Conservation (phyloP, 768 basidiomycete species). For the Sistotremastrum niveocremeum region DNA sequence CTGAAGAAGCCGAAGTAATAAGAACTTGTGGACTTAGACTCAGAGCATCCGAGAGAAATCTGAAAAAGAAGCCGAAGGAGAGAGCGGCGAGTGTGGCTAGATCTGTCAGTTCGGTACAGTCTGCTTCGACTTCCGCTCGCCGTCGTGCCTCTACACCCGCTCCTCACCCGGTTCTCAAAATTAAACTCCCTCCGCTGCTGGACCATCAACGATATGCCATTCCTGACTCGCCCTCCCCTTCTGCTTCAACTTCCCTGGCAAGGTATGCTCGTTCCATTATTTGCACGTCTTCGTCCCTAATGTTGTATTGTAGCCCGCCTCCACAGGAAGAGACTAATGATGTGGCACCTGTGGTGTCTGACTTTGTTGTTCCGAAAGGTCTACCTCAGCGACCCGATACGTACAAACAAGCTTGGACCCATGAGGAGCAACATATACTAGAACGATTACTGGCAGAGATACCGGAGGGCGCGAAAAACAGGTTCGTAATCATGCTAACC, state of each 20-base stretch:
- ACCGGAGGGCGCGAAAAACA: constrained; percentile 61
- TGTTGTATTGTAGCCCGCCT: neutral
- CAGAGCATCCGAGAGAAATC: no score
- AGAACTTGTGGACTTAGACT: no score
- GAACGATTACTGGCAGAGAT: constrained; percentile 64
- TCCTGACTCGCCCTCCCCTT: neutral
- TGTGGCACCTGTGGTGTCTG: no score
- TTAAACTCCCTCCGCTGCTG: no score
- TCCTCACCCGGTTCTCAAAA: no score
- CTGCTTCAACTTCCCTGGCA: neutral
- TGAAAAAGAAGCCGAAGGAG: no score
- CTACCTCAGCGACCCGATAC: constrained; percentile 41
- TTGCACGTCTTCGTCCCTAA: no score
- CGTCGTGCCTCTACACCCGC: constrained; percentile 37
- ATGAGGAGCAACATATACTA: constrained; percentile 62
- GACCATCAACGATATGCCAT: no score
- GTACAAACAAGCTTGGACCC: constrained; percentile 73
- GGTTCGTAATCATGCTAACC: constrained; percentile 29
- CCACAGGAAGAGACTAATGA: constrained; percentile 14
- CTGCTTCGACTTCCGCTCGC: constrained; percentile 25
- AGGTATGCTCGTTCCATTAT: neutral
- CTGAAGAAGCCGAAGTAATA: no score
- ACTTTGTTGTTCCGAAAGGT: no score
- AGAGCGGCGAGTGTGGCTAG: no score
- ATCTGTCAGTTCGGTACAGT: no score